phyloP scores from a whole-genome alignment of 2,329 filamentous ascomycete genomes.

The Podosphaera xanthii region DNA sequence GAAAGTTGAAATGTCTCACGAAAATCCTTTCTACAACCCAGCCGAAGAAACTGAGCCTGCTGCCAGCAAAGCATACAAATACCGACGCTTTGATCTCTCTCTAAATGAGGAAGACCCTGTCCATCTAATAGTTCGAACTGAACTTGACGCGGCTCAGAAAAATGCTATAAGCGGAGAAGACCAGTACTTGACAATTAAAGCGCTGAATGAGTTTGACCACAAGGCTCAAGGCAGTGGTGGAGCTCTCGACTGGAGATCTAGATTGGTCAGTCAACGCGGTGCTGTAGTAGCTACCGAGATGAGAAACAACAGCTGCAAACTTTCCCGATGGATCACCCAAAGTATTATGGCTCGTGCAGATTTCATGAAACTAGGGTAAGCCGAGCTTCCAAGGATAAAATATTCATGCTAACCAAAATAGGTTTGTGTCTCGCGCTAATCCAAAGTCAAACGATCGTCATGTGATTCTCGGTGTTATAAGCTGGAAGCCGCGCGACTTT shows the following conservation, averaged over 20 bases:
- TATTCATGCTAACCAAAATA: constrained; percentile 19
- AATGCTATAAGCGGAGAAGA: constrained; percentile 82
- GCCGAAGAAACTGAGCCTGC: constrained; percentile 81
- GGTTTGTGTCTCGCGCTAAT: constrained; percentile 86
- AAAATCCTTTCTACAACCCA: constrained; percentile 94
- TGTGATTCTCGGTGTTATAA: constrained; percentile 81
- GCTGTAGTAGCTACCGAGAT: constrained; percentile 97
- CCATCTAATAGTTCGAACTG: constrained; percentile 79
- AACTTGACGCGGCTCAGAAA: constrained; percentile 89
- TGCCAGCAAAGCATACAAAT: constrained; percentile 94
- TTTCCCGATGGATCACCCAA: constrained; percentile 93
- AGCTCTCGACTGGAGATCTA: constrained; percentile 88
- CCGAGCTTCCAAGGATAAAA: constrained; percentile 10
- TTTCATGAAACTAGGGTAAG: constrained; percentile 89
- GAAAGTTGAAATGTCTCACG: constrained; percentile 66
- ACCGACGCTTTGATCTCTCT: constrained; percentile 87
- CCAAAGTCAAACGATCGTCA: constrained; percentile 85
- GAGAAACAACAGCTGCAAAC: constrained; percentile 99
- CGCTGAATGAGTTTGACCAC: constrained; percentile 96
- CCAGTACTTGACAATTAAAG: constrained; percentile 79
- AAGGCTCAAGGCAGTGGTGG: constrained; percentile 90
- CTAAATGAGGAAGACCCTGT: constrained; percentile 79
- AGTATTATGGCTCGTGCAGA: constrained; percentile 94
- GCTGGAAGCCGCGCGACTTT: constrained; percentile 96
- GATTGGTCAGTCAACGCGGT: constrained; percentile 84